phyloP scores from a whole-genome alignment of 2,329 filamentous ascomycete species.

The Talaromyces pinophilus region DNA sequence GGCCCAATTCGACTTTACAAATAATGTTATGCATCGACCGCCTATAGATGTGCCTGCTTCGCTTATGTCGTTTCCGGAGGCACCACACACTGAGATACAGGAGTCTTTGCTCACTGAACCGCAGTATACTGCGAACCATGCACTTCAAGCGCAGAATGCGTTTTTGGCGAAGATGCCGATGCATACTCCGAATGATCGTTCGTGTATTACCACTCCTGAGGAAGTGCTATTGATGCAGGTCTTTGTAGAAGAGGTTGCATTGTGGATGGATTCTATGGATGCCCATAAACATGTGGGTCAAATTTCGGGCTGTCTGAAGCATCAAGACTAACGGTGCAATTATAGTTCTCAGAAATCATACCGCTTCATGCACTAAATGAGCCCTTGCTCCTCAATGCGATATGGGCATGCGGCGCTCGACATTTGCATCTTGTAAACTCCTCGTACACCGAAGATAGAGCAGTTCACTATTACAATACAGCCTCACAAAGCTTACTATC shows the following conservation, averaged over 20 bases:
- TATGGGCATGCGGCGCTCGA: slow-evolving; percentile 83
- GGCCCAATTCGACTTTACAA: slow-evolving; percentile 34
- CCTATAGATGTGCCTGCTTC: slow-evolving; percentile 50
- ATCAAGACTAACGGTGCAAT: neutral
- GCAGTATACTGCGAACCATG: slow-evolving; percentile 26
- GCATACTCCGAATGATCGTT: slow-evolving; percentile 51
- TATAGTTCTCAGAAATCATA: slow-evolving; percentile 73
- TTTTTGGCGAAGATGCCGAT: slow-evolving; percentile 43
- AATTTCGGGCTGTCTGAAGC: neutral
- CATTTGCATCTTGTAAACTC: slow-evolving; percentile 73
- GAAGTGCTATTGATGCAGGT: slow-evolving; percentile 89
- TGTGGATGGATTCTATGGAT: slow-evolving; percentile 95
- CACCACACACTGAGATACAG: slow-evolving; percentile 38
- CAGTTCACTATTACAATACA: slow-evolving; percentile 79
- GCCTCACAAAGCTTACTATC: slow-evolving; percentile 77
- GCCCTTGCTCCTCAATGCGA: slow-evolving; percentile 84
- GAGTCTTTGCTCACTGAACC: slow-evolving; percentile 33
- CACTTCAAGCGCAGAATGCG: slow-evolving; percentile 31
- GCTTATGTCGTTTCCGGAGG: slow-evolving; percentile 51
- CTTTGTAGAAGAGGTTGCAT: slow-evolving; percentile 83
- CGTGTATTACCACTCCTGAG: slow-evolving; percentile 71
- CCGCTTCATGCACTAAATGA: slow-evolving; percentile 80
- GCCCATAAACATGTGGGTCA: slow-evolving; percentile 67
- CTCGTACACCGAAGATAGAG: slow-evolving; percentile 73
- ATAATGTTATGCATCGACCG: slow-evolving; percentile 44